Percentiles rank a stretch among this genome's conserved stretches.
Evolutionary conservation across 202 grass and related monocot species (phyloP).

Genomic region (Digitaria exilis): DNA sequence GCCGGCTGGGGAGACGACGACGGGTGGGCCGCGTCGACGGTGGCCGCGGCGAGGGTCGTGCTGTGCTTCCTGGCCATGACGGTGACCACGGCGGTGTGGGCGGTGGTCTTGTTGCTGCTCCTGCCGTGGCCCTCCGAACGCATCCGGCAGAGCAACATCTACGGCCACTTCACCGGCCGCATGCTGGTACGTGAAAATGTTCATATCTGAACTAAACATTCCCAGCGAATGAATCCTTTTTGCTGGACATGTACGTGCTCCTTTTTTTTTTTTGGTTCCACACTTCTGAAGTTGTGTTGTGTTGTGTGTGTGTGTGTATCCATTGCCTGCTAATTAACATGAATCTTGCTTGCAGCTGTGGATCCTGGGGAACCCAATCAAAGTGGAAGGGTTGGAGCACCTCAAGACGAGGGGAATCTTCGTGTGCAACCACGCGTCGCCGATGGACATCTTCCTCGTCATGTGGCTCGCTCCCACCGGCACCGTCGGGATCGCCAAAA

Average conservation of each 20-base stretch:
- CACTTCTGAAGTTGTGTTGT: no score
- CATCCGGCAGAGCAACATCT: constrained; percentile 53
- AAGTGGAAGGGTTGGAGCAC: constrained; percentile 51
- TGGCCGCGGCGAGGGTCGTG: neutral
- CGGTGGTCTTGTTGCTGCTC: constrained; percentile 51
- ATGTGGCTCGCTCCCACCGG: constrained; percentile 63
- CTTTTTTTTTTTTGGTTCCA: neutral
- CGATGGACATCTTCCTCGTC: constrained; percentile 42
- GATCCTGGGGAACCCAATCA: constrained; percentile 58
- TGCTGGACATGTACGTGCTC: no score
- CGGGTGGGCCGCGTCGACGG: neutral
- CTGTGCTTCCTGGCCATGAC: constrained; percentile 15
- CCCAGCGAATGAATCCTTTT: no score
- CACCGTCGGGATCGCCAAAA: constrained; percentile 63
- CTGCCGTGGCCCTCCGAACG: constrained; percentile 57
- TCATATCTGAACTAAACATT: no score
- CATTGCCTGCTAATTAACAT: no score
- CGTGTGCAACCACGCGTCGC: constrained; percentile 59
- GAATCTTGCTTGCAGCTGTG: constrained; percentile 30
- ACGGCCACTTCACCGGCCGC: constrained; percentile 54
- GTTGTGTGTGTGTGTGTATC: no score
- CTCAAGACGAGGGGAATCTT: constrained; percentile 52
- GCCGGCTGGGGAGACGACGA: neutral
- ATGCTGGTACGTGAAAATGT: constrained; percentile 41
- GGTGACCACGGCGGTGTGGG: constrained; percentile 9